Conservation (phyloP, 2,329 filamentous ascomycete species). For the Fusarium bulbicola region DNA sequence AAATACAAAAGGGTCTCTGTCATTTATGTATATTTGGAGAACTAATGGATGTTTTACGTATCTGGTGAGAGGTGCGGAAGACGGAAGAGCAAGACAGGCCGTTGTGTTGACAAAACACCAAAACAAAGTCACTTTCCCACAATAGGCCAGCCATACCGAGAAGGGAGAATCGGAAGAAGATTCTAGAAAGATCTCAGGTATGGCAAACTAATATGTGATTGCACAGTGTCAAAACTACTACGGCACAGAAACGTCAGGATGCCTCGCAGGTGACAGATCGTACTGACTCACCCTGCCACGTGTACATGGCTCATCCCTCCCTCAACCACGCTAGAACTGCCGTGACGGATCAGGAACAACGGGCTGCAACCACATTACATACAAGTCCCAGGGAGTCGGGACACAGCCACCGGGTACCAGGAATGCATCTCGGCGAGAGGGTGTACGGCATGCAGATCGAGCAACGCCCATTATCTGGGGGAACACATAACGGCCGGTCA, state of each 20-base stretch:
- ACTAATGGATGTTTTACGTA: too few species aligned
- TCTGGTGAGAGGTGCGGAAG: too few species aligned
- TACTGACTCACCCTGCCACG: not conserved
- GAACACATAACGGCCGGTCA: not conserved
- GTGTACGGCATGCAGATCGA: not conserved
- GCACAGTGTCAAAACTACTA: too few species aligned
- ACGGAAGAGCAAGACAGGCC: fast-evolving
- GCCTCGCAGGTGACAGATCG: not conserved
- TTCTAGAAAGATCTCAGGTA: not conserved
- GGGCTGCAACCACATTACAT: fast-evolving
- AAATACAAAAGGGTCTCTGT: too few species aligned
- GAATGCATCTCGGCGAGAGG: not conserved
- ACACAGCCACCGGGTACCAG: too few species aligned
- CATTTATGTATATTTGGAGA: too few species aligned
- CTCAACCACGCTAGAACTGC: not conserved
- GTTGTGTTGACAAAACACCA: not conserved
- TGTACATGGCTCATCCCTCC: not conserved
- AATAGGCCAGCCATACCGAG: fast-evolving
- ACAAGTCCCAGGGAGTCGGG: fast-evolving
- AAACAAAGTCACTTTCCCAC: not conserved
- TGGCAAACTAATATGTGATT: too few species aligned
- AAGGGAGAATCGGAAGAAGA: fast-evolving
- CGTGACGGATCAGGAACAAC: fast-evolving
- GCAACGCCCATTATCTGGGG: not conserved
- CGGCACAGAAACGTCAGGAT: not conserved